Evolutionary conservation across 1,284 basidiomycete genomes (phyloP), one percentile per base, ranked within the genome.

Genomic region (Ganoderma sinense): DNA sequence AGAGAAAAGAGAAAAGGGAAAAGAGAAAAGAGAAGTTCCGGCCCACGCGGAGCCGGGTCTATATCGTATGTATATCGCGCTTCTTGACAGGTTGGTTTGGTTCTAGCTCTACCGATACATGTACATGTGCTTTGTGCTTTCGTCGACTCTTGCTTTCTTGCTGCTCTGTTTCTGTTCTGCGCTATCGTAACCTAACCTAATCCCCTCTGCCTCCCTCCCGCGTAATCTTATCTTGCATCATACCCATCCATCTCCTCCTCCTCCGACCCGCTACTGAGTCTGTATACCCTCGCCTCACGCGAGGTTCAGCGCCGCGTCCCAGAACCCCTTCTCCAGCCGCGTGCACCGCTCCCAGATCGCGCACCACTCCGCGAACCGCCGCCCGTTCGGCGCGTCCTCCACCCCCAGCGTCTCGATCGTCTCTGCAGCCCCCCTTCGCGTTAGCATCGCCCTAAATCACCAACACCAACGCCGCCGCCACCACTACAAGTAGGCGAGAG

Each of bases 271-370:
- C n/a, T n/a, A n/a, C n/a, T n/a, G n/a, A n/a, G n/a, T n/a, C n/a
- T n/a, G n/a, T n/a, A n/a, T 58, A 20, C 3, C 13, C 36, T 20
- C 33, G 56, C 39, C 41, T 20, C 51, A 18, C 18, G 43, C n/a
- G 10, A 85, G 69, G 6, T 82, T 76, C 84, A 95, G 85, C 10
- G 91, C 93, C 83, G 92, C 92, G 78, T 97, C 94, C 97, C 97
- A 98, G 80, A 98, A 98, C 2, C 88, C 89, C 71, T 89, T 92
- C 82, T 98, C 97, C 48, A 98, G 84, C 59, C 85, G 80, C 0
- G 94, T 92, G 76, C 94, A 95, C 70, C 89, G 88, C 74, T 90
- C 86, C 93, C 95, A 98, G 5, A 96, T 89, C 20, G 81, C 76
- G 62, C 86, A 84, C 87, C 97, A 93, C 74, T 93, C 90, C 6